Evolutionary conservation across 192 early-diverging fungal genomes (phyloP), one percentile per base, ranked within the genome.

Genomic region (Phlyctochytrium planicorne): DNA sequence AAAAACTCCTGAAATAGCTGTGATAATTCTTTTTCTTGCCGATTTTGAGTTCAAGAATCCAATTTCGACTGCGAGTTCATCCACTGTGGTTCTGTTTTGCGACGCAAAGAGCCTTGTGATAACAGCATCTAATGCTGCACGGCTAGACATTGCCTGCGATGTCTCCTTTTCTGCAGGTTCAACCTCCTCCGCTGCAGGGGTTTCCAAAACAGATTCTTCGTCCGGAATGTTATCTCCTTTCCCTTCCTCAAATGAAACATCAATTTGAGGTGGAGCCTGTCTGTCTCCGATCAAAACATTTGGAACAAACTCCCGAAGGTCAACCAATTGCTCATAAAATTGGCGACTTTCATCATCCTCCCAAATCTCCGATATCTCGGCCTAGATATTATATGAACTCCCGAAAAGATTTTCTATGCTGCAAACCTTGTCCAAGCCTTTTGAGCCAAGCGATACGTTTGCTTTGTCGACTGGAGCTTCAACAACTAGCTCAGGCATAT

Each of bases 51-150:
- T 98, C 6, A 94, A 71, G 68, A 88, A 97, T 74, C 93, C 94
- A 80, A 99, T 96, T 33, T 97, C 91, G 35, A 95, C 84, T 0
- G 97, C 94, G 2, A 91, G 76, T 66, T 91, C 84, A 77, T 99
- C 96, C 34, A 94, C 92, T 37, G 90, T 80, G 36, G 91, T 91
- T 10, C 91, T 87, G 66, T 91, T 97, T 59, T 89, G 80, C 56
- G 93, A 77, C 14, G 75, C 84, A 6, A 92, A 88, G 32, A 99
- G 81, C 34, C 86, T 82, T 24, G 82, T 83, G 52, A 95, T 67
- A 12, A 97, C 75, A 6, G 88, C 78, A 52, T 90, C 87, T 27
- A 95, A 76, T 53, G 33, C 66, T 2, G 47, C 61, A 2, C 76
- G 59, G n/a, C 67, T 60, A 16, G 74, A 33, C 36, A 52, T n/a